Evolutionary conservation across 768 basidiomycete genomes (phyloP).

Genomic region (Russula griseocarnosa): DNA sequence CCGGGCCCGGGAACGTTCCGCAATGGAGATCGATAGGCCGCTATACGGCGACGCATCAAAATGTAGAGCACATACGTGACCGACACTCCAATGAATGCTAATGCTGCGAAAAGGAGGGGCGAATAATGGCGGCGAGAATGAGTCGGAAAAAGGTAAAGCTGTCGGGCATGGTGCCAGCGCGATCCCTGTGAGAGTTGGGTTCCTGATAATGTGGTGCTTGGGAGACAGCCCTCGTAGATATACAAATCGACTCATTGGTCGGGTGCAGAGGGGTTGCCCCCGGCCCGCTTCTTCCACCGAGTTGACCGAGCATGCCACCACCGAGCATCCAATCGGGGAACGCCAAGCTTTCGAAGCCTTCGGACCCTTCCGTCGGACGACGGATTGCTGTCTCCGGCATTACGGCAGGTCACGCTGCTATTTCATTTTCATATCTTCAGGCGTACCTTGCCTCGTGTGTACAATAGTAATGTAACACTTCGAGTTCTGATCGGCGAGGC

Average conservation of each 20-base stretch:
- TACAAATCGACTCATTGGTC: neutral
- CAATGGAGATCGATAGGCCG: slow-evolving; percentile 6
- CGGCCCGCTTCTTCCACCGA: neutral
- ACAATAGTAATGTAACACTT: too few relatives aligned
- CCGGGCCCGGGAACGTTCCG: slow-evolving; percentile 13
- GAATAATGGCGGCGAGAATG: neutral
- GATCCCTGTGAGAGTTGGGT: neutral
- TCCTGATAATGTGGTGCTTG: neutral
- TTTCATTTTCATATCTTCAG: too few relatives aligned
- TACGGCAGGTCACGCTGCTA: too few relatives aligned
- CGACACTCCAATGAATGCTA: neutral
- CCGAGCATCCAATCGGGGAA: neutral
- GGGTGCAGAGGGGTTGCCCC: neutral
- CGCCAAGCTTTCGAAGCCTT: neutral
- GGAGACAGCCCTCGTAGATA: neutral
- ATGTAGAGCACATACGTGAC: neutral
- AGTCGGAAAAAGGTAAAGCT: neutral
- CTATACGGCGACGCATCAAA: neutral
- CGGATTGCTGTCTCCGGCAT: too few relatives aligned
- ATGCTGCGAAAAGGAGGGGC: neutral
- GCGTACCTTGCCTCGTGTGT: too few relatives aligned
- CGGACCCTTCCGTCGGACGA: too few relatives aligned
- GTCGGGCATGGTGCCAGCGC: neutral
- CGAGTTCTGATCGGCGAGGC: too few relatives aligned
- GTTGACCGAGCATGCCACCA: neutral